A percentile compares a stretch with the other conserved stretches of the same genome.
phyloP scores from a whole-genome alignment of 2,329 filamentous ascomycete genomes.

The Phialophora chinensis region DNA sequence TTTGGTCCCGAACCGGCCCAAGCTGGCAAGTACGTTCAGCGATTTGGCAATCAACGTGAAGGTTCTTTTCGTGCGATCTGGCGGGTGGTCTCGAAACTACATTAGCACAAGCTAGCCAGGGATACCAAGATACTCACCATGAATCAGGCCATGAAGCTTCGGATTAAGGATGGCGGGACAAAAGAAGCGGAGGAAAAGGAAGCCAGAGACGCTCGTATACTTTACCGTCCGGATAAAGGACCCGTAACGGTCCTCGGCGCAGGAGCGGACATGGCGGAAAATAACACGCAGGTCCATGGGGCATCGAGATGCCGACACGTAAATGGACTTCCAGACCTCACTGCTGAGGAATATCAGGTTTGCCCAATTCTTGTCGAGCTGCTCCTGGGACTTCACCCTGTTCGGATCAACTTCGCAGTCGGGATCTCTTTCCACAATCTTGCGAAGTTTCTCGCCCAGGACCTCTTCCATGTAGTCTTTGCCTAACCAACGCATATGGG shows the following conservation, averaged over 20 bases:
- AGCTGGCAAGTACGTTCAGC: conserved; percentile 85
- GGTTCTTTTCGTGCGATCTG: conserved; percentile 80
- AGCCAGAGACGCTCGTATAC: conserved; percentile 94
- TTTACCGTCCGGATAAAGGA: conserved; percentile 87
- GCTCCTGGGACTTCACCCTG: conserved; percentile 69
- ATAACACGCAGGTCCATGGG: conserved; percentile 83
- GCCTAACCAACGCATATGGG: conserved; percentile 92
- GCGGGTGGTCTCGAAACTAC: conserved; percentile 71
- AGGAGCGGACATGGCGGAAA: conserved; percentile 87
- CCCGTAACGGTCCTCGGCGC: conserved; percentile 92
- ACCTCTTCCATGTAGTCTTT: conserved; percentile 91
- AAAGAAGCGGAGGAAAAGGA: conserved; percentile 92
- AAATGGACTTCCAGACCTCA: conserved; percentile 84
- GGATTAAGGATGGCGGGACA: conserved; percentile 96
- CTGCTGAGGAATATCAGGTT: conserved; percentile 77
- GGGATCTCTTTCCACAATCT: conserved; percentile 88
- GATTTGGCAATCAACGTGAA: conserved; percentile 92
- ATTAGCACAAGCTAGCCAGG: conserved; percentile 36
- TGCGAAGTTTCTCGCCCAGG: conserved; percentile 79
- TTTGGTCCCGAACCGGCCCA: conserved; percentile 90
- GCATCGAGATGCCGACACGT: conserved; percentile 73
- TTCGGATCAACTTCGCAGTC: conserved; percentile 96
- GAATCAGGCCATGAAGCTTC: conserved; percentile 86
- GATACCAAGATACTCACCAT: conserved; percentile 55
- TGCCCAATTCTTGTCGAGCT: conserved; percentile 83